phyloP scores from a whole-genome alignment of 345 rosid species.

The Linum usitatissimum region DNA sequence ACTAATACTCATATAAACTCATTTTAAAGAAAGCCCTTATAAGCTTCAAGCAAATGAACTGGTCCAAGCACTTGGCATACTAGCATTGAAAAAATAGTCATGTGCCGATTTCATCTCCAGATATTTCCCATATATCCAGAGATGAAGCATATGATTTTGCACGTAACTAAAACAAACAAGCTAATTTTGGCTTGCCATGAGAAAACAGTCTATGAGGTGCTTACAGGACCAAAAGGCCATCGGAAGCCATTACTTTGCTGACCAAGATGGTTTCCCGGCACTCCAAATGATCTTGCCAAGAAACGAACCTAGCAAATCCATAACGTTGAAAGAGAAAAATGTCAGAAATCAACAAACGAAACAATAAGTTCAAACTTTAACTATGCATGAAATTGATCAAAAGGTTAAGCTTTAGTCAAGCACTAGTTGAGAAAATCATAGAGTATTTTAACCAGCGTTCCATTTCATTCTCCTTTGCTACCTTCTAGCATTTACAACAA shows the following conservation, averaged over 20 bases:
- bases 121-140: no score
- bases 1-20: no score
- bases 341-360: conserved; percentile 1
- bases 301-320: conserved; percentile 61
- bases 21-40: no score
- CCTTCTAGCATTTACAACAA: neutral
- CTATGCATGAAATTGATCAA: neutral
- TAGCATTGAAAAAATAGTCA: no score
- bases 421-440: neutral
- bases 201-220: conserved; percentile 3
- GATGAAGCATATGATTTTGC: no score
- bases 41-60: no score
- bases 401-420: neutral
- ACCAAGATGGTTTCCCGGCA: conserved; percentile 94
- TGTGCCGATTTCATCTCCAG: no score
- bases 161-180: no score
- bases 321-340: neutral
- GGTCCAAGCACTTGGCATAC: no score
- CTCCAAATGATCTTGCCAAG: conserved; percentile 79
- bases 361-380: conserved; percentile 2
- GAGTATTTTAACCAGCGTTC: neutral
- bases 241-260: conserved; percentile 95
- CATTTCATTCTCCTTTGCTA: neutral
- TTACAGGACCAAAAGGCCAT: conserved; percentile 99
- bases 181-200: no score